Evolutionary conservation across 2,329 filamentous ascomycete species (phyloP), one percentile per base, ranked within the genome.

Genomic region (Phaeophleospora eucalypticola): DNA sequence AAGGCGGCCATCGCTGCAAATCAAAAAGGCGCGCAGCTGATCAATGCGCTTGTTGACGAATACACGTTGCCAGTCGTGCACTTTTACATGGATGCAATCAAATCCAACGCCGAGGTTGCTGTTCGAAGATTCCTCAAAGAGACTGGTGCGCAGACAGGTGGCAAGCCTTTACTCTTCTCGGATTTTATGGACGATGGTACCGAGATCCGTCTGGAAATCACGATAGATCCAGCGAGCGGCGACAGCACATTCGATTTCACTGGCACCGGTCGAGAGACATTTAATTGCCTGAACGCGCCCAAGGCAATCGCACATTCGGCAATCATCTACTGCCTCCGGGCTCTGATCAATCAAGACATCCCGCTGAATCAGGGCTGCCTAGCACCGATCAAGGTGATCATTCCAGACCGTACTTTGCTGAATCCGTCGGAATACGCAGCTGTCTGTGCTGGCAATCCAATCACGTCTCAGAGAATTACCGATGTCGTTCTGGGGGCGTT

Each of bases 311-410:
- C 62, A 7, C 62, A 67, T 42, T 68, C 62, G 1, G 66, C 61
- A 4, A 63, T 69, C 17, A 63, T 64, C 37, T 68, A 67, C 43
- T 53, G 41, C 16, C 55, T 67, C 1, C 59, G 65, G 20, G 57
- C 54, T 12, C 58, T 67, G 16, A 61, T 67, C 36, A 52, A 56
- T 21, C 46, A 52, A 6, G 58, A 66, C 33, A 66, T 67, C 20
- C 65, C 64, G 88, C n/a, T 83, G 84, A 66, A 67, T 35, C 57
- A 67, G 45, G 65, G 65, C n/a, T 65, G 62, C 42, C 56, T 67
- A 0, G 46, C 48, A 1, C 59, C 64, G 0, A 52, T 62, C 35
- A 57, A 52, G 2, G 52, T 65, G 36, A 54, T 49, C 1, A 55
- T 63, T 8, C 65, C 64, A 2, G 47, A 62, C 24, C 52, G 56